phyloP scores from a whole-genome alignment of 2,329 filamentous ascomycete genomes.

The Colletotrichum sp. region DNA sequence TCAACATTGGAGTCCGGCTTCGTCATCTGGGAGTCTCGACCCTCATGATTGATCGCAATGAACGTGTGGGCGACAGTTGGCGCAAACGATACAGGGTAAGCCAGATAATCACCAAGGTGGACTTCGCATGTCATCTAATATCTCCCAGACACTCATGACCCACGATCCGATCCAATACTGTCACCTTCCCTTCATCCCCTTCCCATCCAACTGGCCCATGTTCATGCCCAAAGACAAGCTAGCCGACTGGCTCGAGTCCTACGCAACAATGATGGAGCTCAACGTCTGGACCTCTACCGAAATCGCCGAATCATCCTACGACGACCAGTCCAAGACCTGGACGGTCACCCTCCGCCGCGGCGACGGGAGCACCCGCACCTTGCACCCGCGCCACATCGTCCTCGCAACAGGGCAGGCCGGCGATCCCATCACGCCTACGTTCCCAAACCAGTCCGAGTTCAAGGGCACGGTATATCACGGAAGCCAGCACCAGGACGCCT shows the following conservation, averaged over 20 bases:
- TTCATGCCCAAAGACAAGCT: conserved; percentile 78
- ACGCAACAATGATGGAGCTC: conserved; percentile 69
- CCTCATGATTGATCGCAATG: conserved; percentile 64
- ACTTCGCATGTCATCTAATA: neutral
- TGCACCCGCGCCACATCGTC: conserved; percentile 68
- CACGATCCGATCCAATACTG: conserved; percentile 71
- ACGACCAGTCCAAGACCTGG: conserved; percentile 57
- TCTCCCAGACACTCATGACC: conserved; percentile 62
- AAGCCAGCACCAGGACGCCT: conserved; percentile 39
- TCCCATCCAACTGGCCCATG: conserved; percentile 70
- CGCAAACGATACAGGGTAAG: conserved; percentile 55
- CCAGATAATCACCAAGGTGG: neutral
- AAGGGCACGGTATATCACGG: conserved; percentile 63
- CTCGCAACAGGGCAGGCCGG: conserved; percentile 74
- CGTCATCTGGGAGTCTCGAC: conserved; percentile 62
- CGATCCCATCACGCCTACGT: conserved; percentile 65
- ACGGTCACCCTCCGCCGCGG: conserved; percentile 50
- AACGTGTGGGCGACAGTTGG: conserved; percentile 69
- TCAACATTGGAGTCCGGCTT: conserved; percentile 62
- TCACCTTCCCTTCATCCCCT: conserved; percentile 68
- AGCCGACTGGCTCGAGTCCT: conserved; percentile 71
- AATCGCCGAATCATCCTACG: conserved; percentile 53
- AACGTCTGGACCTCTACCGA: conserved; percentile 68
- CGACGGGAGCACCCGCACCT: conserved; percentile 53
- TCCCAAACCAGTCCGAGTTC: conserved; percentile 61